phyloP scores from a whole-genome alignment of 2,329 filamentous ascomycete species.

The Aspergillus pseudotamarii region DNA sequence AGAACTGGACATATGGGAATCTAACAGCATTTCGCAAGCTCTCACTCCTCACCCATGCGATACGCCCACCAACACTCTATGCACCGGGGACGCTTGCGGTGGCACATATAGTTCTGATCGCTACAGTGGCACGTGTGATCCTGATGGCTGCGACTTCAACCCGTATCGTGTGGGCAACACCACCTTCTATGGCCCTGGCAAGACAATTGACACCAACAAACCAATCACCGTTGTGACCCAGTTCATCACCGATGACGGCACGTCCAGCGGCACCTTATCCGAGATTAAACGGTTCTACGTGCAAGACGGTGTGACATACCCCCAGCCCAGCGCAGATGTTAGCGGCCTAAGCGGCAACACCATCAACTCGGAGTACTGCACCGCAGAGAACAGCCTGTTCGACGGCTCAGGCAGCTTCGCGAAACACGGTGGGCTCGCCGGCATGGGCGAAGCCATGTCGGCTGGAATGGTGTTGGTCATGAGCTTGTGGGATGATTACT shows the following conservation, averaged over 20 bases:
- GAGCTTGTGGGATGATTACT: slow-evolving; percentile 65
- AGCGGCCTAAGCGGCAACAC: slow-evolving; percentile 53
- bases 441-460: slow-evolving; percentile 58
- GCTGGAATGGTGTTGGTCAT: slow-evolving; percentile 67
- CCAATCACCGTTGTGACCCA: slow-evolving; percentile 69
- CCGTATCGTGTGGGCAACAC: slow-evolving; percentile 66
- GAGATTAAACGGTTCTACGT: slow-evolving; percentile 69
- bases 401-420: slow-evolving; percentile 58
- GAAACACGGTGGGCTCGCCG: slow-evolving; percentile 57
- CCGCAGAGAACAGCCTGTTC: slow-evolving; percentile 58
- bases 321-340: slow-evolving; percentile 43
- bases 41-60: slow-evolving; percentile 68
- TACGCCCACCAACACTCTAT: slow-evolving; percentile 53
- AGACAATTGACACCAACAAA: slow-evolving; percentile 61
- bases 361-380: slow-evolving; percentile 62
- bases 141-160: slow-evolving; percentile 73
- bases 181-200: slow-evolving; percentile 63
- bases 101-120: slow-evolving; percentile 57
- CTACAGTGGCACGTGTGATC: slow-evolving; percentile 66
- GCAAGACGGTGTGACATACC: slow-evolving; percentile 65
- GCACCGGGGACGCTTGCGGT: slow-evolving; percentile 56
- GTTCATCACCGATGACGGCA: slow-evolving; percentile 59
- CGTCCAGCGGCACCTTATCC: slow-evolving; percentile 56
- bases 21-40: slow-evolving; percentile 66
- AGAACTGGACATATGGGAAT: slow-evolving; percentile 73